Conservation (phyloP, 805 yeast genomes). For the Groenewaldozyma tartarivorans region DNA sequence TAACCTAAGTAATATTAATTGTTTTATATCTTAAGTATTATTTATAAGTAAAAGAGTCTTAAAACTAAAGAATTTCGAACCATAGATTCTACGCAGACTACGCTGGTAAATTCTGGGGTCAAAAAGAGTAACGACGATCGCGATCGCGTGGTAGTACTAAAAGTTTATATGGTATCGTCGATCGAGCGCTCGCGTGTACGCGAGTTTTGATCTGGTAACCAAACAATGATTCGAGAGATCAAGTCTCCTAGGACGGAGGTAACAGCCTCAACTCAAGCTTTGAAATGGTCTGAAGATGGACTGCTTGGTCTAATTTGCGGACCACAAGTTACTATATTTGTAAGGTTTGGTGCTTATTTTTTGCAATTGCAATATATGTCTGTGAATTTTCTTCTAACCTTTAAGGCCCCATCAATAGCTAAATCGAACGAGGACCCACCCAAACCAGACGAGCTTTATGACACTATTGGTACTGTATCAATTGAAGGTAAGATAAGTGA, state of each 20-base stretch:
- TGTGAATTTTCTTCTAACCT: background rate
- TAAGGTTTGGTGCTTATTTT: constrained; percentile 4
- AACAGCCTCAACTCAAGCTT: constrained; percentile 11
- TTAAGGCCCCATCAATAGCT: constrained; percentile 2
- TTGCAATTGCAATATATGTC: background rate
- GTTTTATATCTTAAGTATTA: too few species aligned
- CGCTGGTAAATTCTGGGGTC: too few species aligned
- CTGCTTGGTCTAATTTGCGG: constrained; percentile 12
- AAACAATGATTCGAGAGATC: constrained; percentile 7
- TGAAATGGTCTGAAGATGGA: constrained; percentile 19
- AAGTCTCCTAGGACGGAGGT: constrained; percentile 5
- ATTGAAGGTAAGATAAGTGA: constrained; percentile 4
- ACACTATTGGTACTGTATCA: constrained; percentile 8
- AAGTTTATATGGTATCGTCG: background rate
- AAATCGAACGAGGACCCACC: constrained; percentile 3
- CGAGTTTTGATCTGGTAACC: too few species aligned
- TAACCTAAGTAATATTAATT: too few species aligned
- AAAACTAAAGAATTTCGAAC: too few species aligned
- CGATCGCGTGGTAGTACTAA: background rate
- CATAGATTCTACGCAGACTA: too few species aligned
- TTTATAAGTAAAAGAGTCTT: too few species aligned
- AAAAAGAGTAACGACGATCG: too few species aligned
- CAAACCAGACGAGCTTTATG: constrained; percentile 9
- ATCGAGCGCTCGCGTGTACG: too few species aligned
- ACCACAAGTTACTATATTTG: constrained; percentile 10